phyloP scores from a whole-genome alignment of 257 asterid species.

The Haberlea rhodopensis region DNA sequence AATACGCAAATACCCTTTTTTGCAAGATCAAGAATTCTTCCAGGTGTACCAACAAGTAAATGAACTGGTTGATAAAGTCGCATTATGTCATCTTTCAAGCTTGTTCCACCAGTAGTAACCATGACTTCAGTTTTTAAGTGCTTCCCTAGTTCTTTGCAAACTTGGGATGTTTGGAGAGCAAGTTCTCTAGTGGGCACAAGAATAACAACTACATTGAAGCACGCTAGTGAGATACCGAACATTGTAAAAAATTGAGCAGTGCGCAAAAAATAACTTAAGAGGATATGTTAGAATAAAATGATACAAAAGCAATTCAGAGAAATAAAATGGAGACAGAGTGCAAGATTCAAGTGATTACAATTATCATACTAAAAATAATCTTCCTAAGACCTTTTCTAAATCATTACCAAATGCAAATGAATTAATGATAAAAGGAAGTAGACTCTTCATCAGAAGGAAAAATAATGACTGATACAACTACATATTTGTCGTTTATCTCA shows the following conservation, averaged over 20 bases:
- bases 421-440: conserved; percentile 15
- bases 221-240: conserved; percentile 15
- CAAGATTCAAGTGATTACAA: conserved; percentile 3
- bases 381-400: not conserved
- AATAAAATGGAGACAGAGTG: conserved; percentile 1
- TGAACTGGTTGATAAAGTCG: conserved; percentile 91
- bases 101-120: conserved; percentile 92
- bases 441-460: conserved; percentile 15
- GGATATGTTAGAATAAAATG: not conserved
- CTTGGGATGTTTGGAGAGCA: conserved; percentile 91
- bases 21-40: conserved; percentile 84
- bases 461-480: conserved; percentile 12
- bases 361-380: conserved; percentile 6
- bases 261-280: conserved; percentile 2
- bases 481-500: not conserved
- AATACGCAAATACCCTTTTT: conserved; percentile 63
- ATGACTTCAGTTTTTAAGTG: conserved; percentile 70
- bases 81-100: conserved; percentile 88
- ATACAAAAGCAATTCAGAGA: not conserved
- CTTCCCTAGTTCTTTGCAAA: conserved; percentile 88
- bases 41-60: conserved; percentile 91
- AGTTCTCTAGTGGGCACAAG: conserved; percentile 84
- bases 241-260: conserved; percentile 5
- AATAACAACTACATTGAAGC: conserved; percentile 56
- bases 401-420: not conserved